Percentiles rank a stretch among this genome's conserved stretches.
Evolutionary conservation across 2,329 filamentous ascomycete genomes (phyloP).

Genomic region (Teratosphaeria zuluensis): DNA sequence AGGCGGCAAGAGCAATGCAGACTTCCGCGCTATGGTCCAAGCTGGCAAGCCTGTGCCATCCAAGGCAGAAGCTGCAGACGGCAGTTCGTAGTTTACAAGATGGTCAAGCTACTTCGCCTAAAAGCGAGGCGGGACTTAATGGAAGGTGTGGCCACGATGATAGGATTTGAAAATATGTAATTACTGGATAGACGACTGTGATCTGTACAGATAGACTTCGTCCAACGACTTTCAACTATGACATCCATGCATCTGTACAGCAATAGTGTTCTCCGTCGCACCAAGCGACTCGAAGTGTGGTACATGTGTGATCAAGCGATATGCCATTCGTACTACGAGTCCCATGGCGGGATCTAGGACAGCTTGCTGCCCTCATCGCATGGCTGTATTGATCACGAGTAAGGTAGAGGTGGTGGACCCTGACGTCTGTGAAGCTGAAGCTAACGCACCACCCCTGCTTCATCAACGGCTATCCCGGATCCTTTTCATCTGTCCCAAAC

Average conservation of each 20-base stretch:
- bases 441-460: neutral
- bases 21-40: conserved; percentile 47
- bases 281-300: too few species aligned
- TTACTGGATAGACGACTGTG: neutral
- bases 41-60: conserved; percentile 1
- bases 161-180: neutral
- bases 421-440: neutral
- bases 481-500: neutral
- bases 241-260: neutral
- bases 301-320: too few species aligned
- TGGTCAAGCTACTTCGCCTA: too few species aligned
- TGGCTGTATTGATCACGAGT: too few species aligned
- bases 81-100: neutral
- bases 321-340: too few species aligned
- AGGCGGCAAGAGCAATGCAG: conserved; percentile 45
- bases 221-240: neutral
- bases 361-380: too few species aligned
- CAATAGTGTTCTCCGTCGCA: too few species aligned
- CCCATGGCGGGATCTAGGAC: too few species aligned
- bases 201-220: neutral
- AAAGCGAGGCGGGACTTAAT: too few species aligned
- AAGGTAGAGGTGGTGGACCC: neutral
- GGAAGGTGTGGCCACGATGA: neutral
- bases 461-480: neutral
- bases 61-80: neutral